Evolutionary conservation across 129 eudicot species (phyloP), one percentile per base, ranked within the genome.

Genomic region (Tagetes erecta): DNA sequence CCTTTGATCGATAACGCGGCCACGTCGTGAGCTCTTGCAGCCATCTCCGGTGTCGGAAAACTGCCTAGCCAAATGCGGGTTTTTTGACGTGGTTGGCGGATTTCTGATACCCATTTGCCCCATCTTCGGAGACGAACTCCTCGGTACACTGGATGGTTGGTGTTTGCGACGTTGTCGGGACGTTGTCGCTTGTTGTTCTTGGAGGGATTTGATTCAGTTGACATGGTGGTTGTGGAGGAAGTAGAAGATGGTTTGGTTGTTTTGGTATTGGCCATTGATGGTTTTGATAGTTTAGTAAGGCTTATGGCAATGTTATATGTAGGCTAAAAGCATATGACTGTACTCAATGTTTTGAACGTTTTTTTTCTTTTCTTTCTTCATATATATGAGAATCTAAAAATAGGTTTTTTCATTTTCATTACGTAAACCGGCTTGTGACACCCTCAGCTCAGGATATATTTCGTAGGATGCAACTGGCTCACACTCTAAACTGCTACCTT

Each of bases 1-100:
- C 96, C 96, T 64, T 42, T 62, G 8, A 62, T 62, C 9, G 44
- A 62, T 62, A 62, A 13, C 8, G 67, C 67, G 30, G 67, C 67
- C 0, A 36, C 67, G 30, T 62, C 67, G 44, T 62, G 67, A 5
- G 67, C 67, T 36, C 67, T 36, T 7, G 67, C 67, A 4, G 67
- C 67, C 67, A 62, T 62, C 67, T 62, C 67, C 20, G 67, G 45
- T 6, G 67, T 62, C 67, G 67, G 67, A 1, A 62, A 62, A 62
- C 67, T 62, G 67, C 67, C 67, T 9, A 62, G 67, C 45, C 67
- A 62, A 13, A 62, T 62, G 67, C 67, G 67, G 0, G 67, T 10
- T 62, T 62, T 62, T 8, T 62, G 67, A 5, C 67, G 67, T 2
- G 67, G 67, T 62, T 62, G 67, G 5, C 67, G 67, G 20, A 62